Base-by-base conservation (phyloP, 1,284 basidiomycete genomes). In the Ustilago vetiveriae region DNA sequence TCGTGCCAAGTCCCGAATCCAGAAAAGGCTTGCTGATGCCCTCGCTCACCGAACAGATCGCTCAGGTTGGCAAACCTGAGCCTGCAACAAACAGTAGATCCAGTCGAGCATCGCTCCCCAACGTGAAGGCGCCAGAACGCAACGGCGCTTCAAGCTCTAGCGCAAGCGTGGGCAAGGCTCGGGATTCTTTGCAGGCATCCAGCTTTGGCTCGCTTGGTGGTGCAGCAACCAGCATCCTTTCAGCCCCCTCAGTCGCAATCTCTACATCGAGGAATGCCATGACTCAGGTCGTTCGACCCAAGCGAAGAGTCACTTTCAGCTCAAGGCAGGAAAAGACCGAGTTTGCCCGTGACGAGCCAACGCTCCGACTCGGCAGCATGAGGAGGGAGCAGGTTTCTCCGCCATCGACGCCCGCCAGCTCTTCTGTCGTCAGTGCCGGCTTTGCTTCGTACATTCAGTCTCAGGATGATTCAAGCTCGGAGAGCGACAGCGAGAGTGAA, bases 281-380 rank as follows among this genome's bases (percentile, higher is more conserved):
- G 53, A 70, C 67, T 6, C 67, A 70, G 21, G 51, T 70, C 30
- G 41, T 70, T 19, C 62, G 68, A 13, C 63, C 63, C 8, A 70
- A 67, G 46, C 57, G 71, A 22, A 43, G 71, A 27, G 71, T 73
- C 41, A 73, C 71, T 3, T 73, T 73, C 59, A 73, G 71, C 51
- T 51, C 58, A 23, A 58, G 71, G 3, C 71, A 73, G 39, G 71
- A 73, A 38, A 65, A 70, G 46, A 73, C 71, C 36, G 66, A 70
- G 26, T 69, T 70, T 37, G 71, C 56, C 9, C 54, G 55, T 13
- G 71, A 73, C 26, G 71, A 73, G 38, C 71, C 71, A 29, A 73
- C 71, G 3, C 63, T 73, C 33, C 67, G 64, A 35, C 56, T 73
- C 38, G 52, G 58, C 19, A 62, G 57, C 49, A 40, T 60, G 23